Evolutionary conservation across 306 rosid genomes (phyloP), one percentile per base, ranked within the genome.

Genomic region (Purshia tridentata): DNA sequence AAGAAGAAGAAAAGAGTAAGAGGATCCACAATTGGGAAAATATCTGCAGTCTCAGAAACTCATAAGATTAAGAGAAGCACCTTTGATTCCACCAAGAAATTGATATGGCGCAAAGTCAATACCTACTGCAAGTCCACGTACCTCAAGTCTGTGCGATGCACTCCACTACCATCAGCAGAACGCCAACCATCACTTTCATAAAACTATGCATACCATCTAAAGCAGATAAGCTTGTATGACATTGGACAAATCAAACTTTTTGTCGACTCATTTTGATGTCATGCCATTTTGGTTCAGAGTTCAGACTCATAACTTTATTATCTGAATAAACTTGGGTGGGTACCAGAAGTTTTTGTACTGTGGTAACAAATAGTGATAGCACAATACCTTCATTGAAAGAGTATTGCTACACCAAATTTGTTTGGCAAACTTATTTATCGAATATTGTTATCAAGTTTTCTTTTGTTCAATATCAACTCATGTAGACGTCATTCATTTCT

Each of bases 1-100:
- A 83, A 71, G 81, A 83, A 81, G 65, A 84, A 76, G 73, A n/a
- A 53, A 37, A 80, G 69, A 18, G 86, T 83, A 45, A 86, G 90
- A 61, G 40, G 65, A 69, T 78, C 76, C 19, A 77, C 90, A 7
- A 61, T 61, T 9, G 86, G 86, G 74, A 73, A 84, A 12, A 73
- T 86, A 22, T 40, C 81, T 23, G n/a, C 72, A 65, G 69, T 83
- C 72, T 79, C 85, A 63, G 72, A 58, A 46, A 52, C 61, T 72
- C 19, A n/a, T 8, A 39, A 40, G 62, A 69, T n/a, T 8, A 19
- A 40, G 62, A 69, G 23, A 62, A 5, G 51, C 10, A 4, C 44
- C 11, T 18, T 42, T 23, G n/a, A 48, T 23, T 37, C 52, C 61
- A 56, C 62, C 56, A 82, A 76, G 67, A 65, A 45, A 12, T 73